Base-by-base conservation (phyloP, 371 early-diverging fungal species). In the Conidiobolus coronatus region DNA sequence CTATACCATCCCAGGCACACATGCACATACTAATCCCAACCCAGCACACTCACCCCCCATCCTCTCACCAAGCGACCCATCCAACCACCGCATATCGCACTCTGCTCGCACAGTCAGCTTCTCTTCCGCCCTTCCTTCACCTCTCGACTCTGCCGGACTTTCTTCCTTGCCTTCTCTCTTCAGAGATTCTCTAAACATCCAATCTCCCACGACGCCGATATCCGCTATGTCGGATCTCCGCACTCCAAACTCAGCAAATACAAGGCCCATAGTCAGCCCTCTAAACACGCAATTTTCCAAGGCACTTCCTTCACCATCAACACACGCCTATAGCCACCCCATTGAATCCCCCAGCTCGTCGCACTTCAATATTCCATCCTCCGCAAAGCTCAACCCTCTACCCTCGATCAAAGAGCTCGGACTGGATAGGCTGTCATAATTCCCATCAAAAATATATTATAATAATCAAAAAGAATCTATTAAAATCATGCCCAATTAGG, bases 81-180 rank as follows among this genome's bases (percentile, higher is more conserved):
- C 11, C 40, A 36, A 42, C 44, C 22, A 15, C 45, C 39, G 35
- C 48, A 43, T 36, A 21, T 14, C 44, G 33, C 18, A 43, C 48
- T n/a, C 41, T 43, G 11, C 50, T 43, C 9, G 37, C 51, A 34
- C 36, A 34, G 2, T 46, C 51, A 22, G 40, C 44, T 50, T 39
- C 7, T 24, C 22, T 18, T 48, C 18, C 13, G 20, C 34, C 19
- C 50, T 44, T 33, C 50, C 44, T 18, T 35, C 37, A 39, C 36
- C 41, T 14, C 17, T 48, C 4, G 13, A 19, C 36, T 43, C 8
- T 21, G 40, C 39, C 45, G 39, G 21, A 44, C 45, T 17, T 40
- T 24, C 17, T 34, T 42, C 20, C 3, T 9, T 29, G 9, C 29
- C 29, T 5, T 29, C 29, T 29, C 29, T 29, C 3, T 29, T 29